Conservation (phyloP, 805 yeast genomes). For the Hanseniaspora jakobsenii region DNA sequence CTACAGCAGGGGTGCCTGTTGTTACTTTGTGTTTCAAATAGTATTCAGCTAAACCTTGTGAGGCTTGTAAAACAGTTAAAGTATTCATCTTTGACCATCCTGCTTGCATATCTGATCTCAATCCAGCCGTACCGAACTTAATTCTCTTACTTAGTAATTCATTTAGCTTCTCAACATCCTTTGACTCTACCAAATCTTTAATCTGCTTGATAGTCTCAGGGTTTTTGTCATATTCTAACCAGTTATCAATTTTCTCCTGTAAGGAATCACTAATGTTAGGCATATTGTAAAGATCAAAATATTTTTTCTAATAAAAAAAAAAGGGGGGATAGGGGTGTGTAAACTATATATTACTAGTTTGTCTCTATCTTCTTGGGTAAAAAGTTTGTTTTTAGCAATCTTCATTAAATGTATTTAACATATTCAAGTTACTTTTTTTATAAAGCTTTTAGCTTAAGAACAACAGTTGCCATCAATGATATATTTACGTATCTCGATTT, state of each 20-base stretch:
- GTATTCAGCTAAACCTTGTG: constrained; percentile 64
- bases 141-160: constrained; percentile 47
- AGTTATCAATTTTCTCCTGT: constrained; percentile 17
- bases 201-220: constrained; percentile 40
- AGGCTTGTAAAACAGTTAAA: constrained; percentile 78
- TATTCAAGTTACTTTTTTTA: too few species aligned
- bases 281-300: too few species aligned
- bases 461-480: too few species aligned
- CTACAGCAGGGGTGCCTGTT: constrained; percentile 46
- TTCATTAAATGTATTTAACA: too few species aligned
- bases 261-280: constrained; percentile 17
- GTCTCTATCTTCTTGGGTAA: too few species aligned
- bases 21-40: constrained; percentile 24
- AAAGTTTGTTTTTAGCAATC: too few species aligned
- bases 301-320: too few species aligned
- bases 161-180: constrained; percentile 37
- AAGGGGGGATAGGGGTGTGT: too few species aligned
- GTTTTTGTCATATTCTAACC: constrained; percentile 29
- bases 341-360: too few species aligned
- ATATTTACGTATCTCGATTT: too few species aligned
- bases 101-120: constrained; percentile 77
- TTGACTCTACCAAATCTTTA: constrained; percentile 31
- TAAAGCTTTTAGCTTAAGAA: too few species aligned
- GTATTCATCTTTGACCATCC: constrained; percentile 85
- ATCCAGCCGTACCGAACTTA: constrained; percentile 87